Evolutionary conservation across 805 yeast species (phyloP).

Genomic region (Monosporozyma yasuniensis): DNA sequence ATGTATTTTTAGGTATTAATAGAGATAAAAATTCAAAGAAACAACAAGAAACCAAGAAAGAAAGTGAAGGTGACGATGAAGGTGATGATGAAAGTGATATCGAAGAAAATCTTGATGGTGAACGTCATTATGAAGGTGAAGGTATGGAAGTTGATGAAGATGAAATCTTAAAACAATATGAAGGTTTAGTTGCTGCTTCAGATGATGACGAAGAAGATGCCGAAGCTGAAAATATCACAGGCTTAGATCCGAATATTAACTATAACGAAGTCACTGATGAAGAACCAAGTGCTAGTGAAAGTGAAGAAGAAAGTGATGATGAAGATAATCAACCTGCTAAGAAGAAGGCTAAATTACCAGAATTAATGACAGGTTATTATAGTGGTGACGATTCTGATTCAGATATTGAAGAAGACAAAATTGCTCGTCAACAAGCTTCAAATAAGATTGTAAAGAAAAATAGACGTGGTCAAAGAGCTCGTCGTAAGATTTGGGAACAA

Average conservation of each 20-base stretch:
- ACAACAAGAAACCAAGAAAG: conserved; percentile 3
- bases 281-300: conserved; percentile 39
- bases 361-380: conserved; percentile 66
- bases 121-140: conserved; percentile 3
- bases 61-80: conserved; percentile 12
- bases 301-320: conserved; percentile 33
- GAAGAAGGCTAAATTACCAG: conserved; percentile 45
- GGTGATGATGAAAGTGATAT: conserved; percentile 10
- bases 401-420: conserved; percentile 41
- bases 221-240: conserved; percentile 9
- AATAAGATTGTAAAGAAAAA: conserved; percentile 54
- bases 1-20: conserved; percentile 29
- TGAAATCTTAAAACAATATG: conserved; percentile 26
- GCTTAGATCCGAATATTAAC: conserved; percentile 21
- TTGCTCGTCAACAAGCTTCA: conserved; percentile 33
- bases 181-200: conserved; percentile 32
- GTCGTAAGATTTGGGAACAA: conserved; percentile 93
- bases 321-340: conserved; percentile 31
- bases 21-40: conserved; percentile 15
- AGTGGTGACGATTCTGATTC: conserved; percentile 73
- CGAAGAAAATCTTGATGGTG: neutral
- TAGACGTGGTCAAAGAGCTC: conserved; percentile 93
- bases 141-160: conserved; percentile 12
- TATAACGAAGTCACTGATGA: conserved; percentile 59
- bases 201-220: conserved; percentile 34